These are phyloP conservation scores for Kappamyces sp. DNA, from an alignment of 192 early-diverging fungal species.

Conservation along the genomic window DNA sequence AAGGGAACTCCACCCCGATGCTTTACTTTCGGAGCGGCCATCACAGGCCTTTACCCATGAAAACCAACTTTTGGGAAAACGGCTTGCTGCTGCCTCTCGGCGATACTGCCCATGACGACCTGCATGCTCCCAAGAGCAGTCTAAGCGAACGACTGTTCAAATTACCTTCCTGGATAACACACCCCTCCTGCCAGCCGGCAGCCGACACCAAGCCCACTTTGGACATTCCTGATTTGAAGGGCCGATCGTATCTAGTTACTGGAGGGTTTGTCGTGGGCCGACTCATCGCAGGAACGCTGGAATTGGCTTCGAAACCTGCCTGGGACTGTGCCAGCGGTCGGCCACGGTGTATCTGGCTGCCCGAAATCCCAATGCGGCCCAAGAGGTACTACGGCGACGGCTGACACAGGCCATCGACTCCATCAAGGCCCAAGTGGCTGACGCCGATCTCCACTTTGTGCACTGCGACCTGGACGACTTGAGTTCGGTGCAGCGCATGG, in stretches of 20 bases:
- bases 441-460: slow-evolving; percentile 20
- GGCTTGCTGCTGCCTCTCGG: too few species aligned
- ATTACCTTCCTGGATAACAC: too few species aligned
- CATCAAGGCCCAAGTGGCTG: slow-evolving; percentile 21
- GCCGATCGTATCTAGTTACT: slow-evolving; percentile 24
- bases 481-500: slow-evolving; percentile 30
- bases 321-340: slow-evolving; percentile 17
- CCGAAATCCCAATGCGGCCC: slow-evolving; percentile 20
- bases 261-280: slow-evolving; percentile 16
- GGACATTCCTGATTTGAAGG: slow-evolving; percentile 17
- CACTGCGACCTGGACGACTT: slow-evolving; percentile 25
- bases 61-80: too few species aligned
- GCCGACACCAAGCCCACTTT: too few species aligned
- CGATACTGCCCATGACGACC: too few species aligned
- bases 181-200: too few species aligned
- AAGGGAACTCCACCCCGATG: too few species aligned
- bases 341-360: slow-evolving; percentile 26
- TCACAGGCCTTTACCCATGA: too few species aligned
- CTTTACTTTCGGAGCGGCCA: too few species aligned
- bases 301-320: slow-evolving; percentile 22
- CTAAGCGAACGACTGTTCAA: too few species aligned
- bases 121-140: too few species aligned
- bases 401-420: slow-evolving; percentile 17
- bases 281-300: slow-evolving; percentile 21
- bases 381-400: not conserved